Conservation (phyloP, 306 rosid genomes). For the Rosa lucieae region DNA sequence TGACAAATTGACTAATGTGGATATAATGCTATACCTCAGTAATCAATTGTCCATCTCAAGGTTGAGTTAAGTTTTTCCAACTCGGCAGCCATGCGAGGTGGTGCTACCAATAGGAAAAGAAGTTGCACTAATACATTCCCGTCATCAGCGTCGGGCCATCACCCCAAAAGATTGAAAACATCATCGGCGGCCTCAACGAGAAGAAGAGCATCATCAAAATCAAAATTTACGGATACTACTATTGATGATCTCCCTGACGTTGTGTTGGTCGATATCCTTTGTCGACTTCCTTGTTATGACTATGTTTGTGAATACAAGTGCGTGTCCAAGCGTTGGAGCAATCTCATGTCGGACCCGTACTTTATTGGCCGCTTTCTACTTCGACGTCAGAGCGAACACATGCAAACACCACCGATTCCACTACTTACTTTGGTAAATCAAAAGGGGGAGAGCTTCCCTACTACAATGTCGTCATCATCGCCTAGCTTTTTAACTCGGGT, state of each 20-base stretch:
- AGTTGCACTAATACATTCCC: not conserved
- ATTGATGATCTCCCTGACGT: not conserved
- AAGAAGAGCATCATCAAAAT: not conserved
- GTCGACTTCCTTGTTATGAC: not conserved
- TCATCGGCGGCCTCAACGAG: not conserved
- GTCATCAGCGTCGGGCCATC: too few relatives aligned
- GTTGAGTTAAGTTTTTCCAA: too few relatives aligned
- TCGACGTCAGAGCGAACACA: not conserved
- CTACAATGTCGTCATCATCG: not conserved
- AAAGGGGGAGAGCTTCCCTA: not conserved
- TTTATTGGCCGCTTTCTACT: not conserved
- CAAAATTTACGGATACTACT: not conserved
- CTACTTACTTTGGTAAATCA: not conserved
- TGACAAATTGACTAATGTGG: too few relatives aligned
- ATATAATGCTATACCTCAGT: too few relatives aligned
- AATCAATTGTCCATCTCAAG: too few relatives aligned
- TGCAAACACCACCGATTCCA: not conserved
- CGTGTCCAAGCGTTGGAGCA: not conserved
- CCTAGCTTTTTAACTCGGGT: too few relatives aligned
- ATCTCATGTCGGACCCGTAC: not conserved
- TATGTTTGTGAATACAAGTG: not conserved
- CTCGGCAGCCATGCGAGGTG: not conserved
- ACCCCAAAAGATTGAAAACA: too few relatives aligned
- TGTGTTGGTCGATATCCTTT: not conserved
- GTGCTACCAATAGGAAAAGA: too few relatives aligned